Evolutionary conservation across 345 rosid species (phyloP).

Genomic region (Hypericum perforatum): DNA sequence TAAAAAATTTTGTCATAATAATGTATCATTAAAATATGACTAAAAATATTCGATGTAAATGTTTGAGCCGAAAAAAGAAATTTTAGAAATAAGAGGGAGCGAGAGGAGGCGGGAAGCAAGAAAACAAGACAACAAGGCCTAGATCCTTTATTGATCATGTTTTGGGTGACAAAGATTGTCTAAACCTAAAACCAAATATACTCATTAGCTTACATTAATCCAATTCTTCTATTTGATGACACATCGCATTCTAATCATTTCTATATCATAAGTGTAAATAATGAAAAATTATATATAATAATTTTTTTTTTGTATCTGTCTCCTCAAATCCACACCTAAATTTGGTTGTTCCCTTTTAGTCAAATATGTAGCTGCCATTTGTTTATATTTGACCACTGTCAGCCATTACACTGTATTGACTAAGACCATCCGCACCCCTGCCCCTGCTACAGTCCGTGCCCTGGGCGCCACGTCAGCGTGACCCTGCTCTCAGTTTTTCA

Average conservation of each 20-base stretch:
- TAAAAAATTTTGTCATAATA: too few species aligned
- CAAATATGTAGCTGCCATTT: constrained; percentile 9
- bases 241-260: constrained; percentile 26
- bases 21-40: too few species aligned
- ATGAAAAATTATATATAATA: background rate
- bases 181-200: constrained; percentile 10
- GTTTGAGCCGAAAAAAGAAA: too few species aligned
- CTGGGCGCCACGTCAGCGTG: too few species aligned
- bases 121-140: constrained; percentile 27
- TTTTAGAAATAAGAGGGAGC: background rate
- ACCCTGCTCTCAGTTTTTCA: too few species aligned
- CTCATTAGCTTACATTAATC: constrained; percentile 7
- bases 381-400: background rate
- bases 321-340: too few species aligned
- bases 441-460: too few species aligned
- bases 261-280: constrained; percentile 12
- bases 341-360: constrained; percentile 13
- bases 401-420: too few species aligned
- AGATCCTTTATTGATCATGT: constrained; percentile 39
- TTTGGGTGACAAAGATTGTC: constrained; percentile 33
- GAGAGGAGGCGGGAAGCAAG: constrained; percentile 25
- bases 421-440: too few species aligned
- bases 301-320: too few species aligned
- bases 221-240: constrained; percentile 22
- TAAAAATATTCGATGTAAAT: too few species aligned